Evolutionary conservation across 495 filamentous ascomycete species (phyloP).

Genomic region (Talaromyces stipitatus): DNA sequence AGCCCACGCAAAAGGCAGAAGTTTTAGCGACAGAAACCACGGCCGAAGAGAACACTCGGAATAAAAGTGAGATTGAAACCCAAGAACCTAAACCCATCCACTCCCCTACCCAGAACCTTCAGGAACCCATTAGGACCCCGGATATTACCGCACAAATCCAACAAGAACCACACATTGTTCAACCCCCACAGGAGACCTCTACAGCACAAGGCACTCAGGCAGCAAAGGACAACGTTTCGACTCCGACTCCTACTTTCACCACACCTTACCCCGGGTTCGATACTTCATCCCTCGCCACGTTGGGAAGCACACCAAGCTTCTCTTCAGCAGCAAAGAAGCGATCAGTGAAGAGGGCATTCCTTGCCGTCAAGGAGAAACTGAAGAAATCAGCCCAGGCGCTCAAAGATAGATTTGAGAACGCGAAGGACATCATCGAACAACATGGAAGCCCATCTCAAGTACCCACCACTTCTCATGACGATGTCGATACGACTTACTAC

Average conservation of each 20-base stretch:
- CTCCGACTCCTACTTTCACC: neutral
- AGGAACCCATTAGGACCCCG: neutral
- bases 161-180: neutral
- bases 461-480: neutral
- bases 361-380: neutral
- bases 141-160: neutral
- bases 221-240: constrained; percentile 1
- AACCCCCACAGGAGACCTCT: too few species aligned
- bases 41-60: neutral
- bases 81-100: neutral
- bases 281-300: neutral
- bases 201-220: neutral
- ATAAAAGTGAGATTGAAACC: constrained; percentile 1
- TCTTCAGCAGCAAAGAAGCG: neutral
- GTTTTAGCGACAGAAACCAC: neutral
- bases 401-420: neutral
- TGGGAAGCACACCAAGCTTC: neutral
- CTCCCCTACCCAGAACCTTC: neutral
- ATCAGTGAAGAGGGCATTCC: neutral
- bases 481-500: neutral
- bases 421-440: neutral
- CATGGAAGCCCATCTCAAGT: neutral
- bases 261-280: neutral
- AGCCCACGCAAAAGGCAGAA: neutral
- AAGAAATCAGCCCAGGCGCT: neutral